Percentiles rank a stretch among this genome's conserved stretches.
phyloP scores from a whole-genome alignment of 345 rosid species.

The Pugionium cornutum region DNA sequence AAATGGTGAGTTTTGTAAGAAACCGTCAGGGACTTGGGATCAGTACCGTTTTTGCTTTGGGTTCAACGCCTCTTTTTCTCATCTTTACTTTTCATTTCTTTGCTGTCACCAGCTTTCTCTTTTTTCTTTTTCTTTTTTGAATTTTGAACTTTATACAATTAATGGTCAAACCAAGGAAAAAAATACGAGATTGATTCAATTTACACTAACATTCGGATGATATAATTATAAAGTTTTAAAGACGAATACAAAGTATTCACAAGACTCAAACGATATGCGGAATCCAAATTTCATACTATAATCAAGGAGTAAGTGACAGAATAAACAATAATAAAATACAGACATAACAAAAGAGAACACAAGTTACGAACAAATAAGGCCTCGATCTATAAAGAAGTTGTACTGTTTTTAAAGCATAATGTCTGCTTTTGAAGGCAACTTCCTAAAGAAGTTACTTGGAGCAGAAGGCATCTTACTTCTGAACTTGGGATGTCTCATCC shows the following conservation, averaged over 20 bases:
- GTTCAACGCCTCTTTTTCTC: conserved; percentile 33
- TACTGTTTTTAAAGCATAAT: conserved; percentile 56
- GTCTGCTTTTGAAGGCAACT: conserved; percentile 73
- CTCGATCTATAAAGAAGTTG: background rate
- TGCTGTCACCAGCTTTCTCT: conserved; percentile 19
- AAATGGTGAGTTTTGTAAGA: conserved; percentile 32
- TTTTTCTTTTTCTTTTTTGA: background rate
- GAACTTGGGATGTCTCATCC: conserved; percentile 82
- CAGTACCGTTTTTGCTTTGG: conserved; percentile 40
- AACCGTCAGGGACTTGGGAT: conserved; percentile 39
- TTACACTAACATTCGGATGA: background rate
- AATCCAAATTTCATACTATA: background rate
- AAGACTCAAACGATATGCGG: background rate
- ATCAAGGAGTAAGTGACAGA: background rate
- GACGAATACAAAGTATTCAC: too few species aligned
- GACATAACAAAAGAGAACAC: too few species aligned
- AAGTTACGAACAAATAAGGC: conserved; percentile 6
- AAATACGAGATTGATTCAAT: conserved; percentile 13
- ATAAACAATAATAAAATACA: background rate
- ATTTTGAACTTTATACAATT: background rate
- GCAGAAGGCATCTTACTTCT: conserved; percentile 78
- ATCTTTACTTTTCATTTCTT: conserved; percentile 11
- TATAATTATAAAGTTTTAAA: background rate
- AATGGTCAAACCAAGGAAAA: conserved; percentile 26
- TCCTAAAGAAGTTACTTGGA: conserved; percentile 84